A percentile compares a stretch with the other conserved stretches of the same genome.
Conservation (phyloP, 2,329 filamentous ascomycete genomes). For the Cladosporium cucumerinum region DNA sequence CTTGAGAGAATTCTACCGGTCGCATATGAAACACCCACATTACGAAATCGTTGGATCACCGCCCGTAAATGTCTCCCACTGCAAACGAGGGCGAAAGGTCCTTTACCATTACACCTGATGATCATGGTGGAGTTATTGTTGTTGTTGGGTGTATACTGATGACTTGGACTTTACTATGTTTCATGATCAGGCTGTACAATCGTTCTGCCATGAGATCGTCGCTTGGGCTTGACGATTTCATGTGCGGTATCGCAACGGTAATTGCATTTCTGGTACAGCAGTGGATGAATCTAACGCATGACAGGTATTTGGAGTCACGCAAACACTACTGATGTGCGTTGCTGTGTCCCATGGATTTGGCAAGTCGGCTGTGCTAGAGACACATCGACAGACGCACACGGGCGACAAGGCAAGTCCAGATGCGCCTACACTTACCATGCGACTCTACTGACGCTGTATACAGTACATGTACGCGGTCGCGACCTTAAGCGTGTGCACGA, state of each 20-base stretch:
- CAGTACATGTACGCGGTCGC: constrained; percentile 24
- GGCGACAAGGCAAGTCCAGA: constrained; percentile 21
- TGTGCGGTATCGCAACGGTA: constrained; percentile 26
- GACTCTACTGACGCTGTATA: neutral
- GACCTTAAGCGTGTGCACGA: constrained; percentile 24
- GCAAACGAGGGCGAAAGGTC: constrained; percentile 19
- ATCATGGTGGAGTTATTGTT: constrained; percentile 27
- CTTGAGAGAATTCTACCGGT: neutral
- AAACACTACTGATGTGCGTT: constrained; percentile 22
- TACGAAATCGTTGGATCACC: neutral
- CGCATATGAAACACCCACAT: neutral
- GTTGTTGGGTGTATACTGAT: constrained; percentile 26
- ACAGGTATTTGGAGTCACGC: constrained; percentile 24
- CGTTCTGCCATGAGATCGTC: constrained; percentile 25
- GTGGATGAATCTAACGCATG: neutral
- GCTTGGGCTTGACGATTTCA: constrained; percentile 25
- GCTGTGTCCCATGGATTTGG: constrained; percentile 26
- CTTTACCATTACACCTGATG: constrained; percentile 25
- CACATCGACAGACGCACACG: constrained; percentile 17
- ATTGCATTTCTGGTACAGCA: neutral
- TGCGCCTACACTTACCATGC: no score
- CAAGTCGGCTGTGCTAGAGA: constrained; percentile 22
- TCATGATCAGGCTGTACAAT: constrained; percentile 26
- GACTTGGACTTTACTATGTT: constrained; percentile 26
- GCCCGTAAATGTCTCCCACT: neutral